Evolutionary conservation across 768 basidiomycete species (phyloP).

Genomic region (Podaxis rugospora): DNA sequence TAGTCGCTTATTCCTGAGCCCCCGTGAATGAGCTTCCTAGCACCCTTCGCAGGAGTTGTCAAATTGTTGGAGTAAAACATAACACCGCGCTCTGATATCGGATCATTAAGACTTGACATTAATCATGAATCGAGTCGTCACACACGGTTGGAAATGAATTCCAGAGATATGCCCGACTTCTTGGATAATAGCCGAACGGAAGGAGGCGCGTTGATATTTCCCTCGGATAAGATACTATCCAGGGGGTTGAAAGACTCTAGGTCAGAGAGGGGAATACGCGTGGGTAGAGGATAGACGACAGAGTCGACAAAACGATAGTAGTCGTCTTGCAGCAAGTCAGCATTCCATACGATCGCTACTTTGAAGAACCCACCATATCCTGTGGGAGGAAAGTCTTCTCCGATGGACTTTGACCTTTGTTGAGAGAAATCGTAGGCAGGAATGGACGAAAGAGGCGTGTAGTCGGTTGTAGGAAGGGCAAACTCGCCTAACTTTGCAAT

Average conservation of each 20-base stretch:
- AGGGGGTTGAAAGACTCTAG: conserved; percentile 46
- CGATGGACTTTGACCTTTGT: conserved; percentile 41
- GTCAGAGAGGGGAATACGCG: conserved; percentile 39
- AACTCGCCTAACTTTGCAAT: conserved; percentile 48
- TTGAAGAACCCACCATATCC: conserved; percentile 50
- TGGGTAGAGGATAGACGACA: conserved; percentile 34
- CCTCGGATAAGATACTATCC: conserved; percentile 33
- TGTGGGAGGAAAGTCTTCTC: conserved; percentile 47
- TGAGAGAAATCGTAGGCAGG: conserved; percentile 43
- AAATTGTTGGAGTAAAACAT: conserved; percentile 71
- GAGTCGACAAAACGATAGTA: conserved; percentile 53
- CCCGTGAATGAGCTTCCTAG: conserved; percentile 72
- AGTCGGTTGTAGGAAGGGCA: conserved; percentile 49
- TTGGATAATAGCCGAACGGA: conserved; percentile 51
- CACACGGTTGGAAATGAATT: conserved; percentile 71
- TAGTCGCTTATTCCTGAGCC: conserved; percentile 54
- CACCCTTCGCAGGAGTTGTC: conserved; percentile 41
- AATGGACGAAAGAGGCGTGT: conserved; percentile 40
- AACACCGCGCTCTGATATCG: conserved; percentile 55
- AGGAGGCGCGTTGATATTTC: conserved; percentile 31
- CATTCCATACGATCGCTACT: background rate
- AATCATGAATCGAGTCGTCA: conserved; percentile 5
- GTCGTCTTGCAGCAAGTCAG: conserved; percentile 42
- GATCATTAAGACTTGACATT: background rate
- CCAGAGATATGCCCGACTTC: conserved; percentile 54